Percentiles rank a stretch among this genome's conserved stretches.
Evolutionary conservation across 768 basidiomycete genomes (phyloP).

Genomic region (Zangia roseola): DNA sequence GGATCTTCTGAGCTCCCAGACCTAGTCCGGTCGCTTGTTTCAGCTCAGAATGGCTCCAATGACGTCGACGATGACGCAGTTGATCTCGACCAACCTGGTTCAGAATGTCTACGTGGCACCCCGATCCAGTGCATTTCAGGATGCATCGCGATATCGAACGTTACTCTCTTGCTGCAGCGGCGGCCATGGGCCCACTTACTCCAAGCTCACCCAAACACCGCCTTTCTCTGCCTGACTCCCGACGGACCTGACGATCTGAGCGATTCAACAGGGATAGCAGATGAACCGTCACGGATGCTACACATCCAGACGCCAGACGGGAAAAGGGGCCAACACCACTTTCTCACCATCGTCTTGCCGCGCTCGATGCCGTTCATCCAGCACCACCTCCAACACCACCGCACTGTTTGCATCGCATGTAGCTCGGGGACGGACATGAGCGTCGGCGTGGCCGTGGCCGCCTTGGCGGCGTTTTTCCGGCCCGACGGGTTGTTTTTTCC

Average conservation of each 20-base stretch:
- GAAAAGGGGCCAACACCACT: constrained; percentile 53
- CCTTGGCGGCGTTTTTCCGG: constrained; percentile 58
- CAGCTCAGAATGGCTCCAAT: neutral
- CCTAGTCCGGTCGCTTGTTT: constrained; percentile 20
- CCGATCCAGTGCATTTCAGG: constrained; percentile 35
- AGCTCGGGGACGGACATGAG: constrained; percentile 59
- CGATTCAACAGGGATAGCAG: neutral
- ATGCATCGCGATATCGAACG: constrained; percentile 40
- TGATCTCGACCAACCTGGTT: neutral
- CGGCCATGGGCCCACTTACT: neutral
- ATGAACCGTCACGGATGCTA: constrained; percentile 9
- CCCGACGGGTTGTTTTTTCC: constrained; percentile 41
- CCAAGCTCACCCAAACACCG: constrained; percentile 1
- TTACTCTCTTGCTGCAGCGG: constrained; percentile 25
- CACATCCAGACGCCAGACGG: constrained; percentile 36
- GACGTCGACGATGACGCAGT: neutral
- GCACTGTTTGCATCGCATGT: constrained; percentile 50
- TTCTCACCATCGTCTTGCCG: constrained; percentile 51
- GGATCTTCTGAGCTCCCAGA: constrained; percentile 48
- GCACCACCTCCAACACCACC: constrained; percentile 35
- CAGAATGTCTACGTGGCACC: neutral
- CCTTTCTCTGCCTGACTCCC: constrained; percentile 18
- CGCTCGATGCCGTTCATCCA: constrained; percentile 46
- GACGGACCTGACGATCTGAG: neutral
- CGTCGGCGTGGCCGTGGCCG: constrained; percentile 60